Evolutionary conservation across 305 asterid species (phyloP).

Genomic region (Monarda citriodora): DNA sequence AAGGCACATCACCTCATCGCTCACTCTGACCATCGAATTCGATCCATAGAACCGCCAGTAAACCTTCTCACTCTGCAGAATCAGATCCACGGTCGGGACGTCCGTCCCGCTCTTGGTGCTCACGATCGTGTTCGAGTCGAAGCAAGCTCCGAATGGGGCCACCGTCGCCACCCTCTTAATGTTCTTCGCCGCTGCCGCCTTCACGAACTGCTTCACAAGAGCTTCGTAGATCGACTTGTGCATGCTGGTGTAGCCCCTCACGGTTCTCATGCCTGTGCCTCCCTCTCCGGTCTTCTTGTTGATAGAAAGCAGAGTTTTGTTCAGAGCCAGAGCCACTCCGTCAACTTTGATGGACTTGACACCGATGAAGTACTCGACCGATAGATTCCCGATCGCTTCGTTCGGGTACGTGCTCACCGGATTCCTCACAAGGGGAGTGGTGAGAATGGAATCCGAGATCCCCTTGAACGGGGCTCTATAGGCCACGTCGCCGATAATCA

Average conservation of each 20-base stretch:
- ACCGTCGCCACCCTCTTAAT: constrained; percentile 41
- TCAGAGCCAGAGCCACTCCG: constrained; percentile 21
- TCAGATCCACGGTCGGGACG: constrained; percentile 41
- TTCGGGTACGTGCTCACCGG: constrained; percentile 27
- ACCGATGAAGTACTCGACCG: constrained; percentile 35
- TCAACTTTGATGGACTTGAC: constrained; percentile 40
- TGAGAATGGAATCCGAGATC: constrained; percentile 23
- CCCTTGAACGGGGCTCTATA: constrained; percentile 24
- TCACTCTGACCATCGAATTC: constrained; percentile 39
- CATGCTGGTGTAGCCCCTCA: constrained; percentile 39
- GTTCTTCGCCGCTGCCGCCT: constrained; percentile 29
- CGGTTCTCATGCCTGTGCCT: constrained; percentile 47
- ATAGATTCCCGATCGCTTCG: constrained; percentile 31
- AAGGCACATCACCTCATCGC: constrained; percentile 34
- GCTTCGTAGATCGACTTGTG: constrained; percentile 31
- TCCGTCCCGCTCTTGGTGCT: constrained; percentile 27
- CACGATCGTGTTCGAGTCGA: constrained; percentile 28
- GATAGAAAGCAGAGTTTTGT: constrained; percentile 41
- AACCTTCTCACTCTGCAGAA: constrained; percentile 24
- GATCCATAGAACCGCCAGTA: constrained; percentile 46
- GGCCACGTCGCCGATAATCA: constrained; percentile 31
- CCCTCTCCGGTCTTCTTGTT: constrained; percentile 43
- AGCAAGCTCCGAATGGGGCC: constrained; percentile 51
- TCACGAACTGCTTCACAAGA: constrained; percentile 35
- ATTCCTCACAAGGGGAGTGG: constrained; percentile 35